Conservation (phyloP, 1,284 basidiomycete genomes). For the Tetrapyrgos nigripes region DNA sequence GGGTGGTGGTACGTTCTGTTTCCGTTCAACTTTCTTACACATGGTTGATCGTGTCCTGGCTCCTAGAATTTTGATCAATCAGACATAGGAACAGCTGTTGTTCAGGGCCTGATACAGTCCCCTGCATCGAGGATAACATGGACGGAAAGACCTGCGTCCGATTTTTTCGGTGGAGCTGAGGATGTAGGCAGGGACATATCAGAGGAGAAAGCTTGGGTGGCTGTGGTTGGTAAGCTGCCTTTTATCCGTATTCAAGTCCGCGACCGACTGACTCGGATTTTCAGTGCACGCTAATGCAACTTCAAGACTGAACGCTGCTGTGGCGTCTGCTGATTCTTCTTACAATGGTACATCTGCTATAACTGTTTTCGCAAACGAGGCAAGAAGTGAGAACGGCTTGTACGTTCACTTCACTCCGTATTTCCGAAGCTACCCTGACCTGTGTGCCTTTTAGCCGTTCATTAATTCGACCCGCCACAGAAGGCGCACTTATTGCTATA, state of each 20-base stretch:
- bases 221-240: constrained; percentile 21
- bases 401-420: constrained; percentile 29
- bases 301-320: constrained; percentile 35
- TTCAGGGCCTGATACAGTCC: constrained; percentile 34
- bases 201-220: constrained; percentile 26
- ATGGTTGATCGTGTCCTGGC: neutral
- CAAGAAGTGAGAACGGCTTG: constrained; percentile 55
- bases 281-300: constrained; percentile 25
- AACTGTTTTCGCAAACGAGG: constrained; percentile 38
- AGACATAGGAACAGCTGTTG: constrained; percentile 49
- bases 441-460: constrained; percentile 31
- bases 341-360: constrained; percentile 45
- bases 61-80: constrained; percentile 61
- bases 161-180: constrained; percentile 46
- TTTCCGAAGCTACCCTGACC: neutral
- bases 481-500: constrained; percentile 30
- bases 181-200: constrained; percentile 20
- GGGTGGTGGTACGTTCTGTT: constrained; percentile 45
- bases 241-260: neutral
- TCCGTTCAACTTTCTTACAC: neutral
- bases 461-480: constrained; percentile 39
- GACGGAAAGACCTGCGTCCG: constrained; percentile 41
- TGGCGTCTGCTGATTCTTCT: constrained; percentile 31
- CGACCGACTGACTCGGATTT: neutral
- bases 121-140: constrained; percentile 42